Evolutionary conservation across 352 stramenopile species (phyloP), one percentile per base, ranked within the genome.

Genomic region (Blastocystis sp.): DNA sequence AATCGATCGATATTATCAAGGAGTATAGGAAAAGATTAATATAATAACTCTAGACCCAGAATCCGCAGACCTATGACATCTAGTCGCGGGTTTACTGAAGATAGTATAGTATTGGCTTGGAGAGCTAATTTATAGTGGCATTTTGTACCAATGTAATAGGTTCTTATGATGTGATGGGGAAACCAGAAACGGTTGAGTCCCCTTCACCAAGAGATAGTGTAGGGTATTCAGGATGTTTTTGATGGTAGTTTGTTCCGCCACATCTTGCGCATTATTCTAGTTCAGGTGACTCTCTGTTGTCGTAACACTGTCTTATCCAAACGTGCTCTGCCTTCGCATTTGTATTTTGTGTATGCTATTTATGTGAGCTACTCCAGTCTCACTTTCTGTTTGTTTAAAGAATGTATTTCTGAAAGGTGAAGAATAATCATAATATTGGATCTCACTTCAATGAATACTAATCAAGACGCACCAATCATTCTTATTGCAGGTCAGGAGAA

Each of bases 401-500:
- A 33, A 7, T 13, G 6, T 62, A 62, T 6, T n/a, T 33, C 19
- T 13, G 19, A 33, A 17, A 33, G n/a, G n/a, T 62, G 13, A 17
- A 33, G 56, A 62, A 62, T 13, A 62, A 33, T 62, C 56, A 62
- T 62, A 62, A 15, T 15, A 62, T 33, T 15, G 56, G 56, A 62
- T 33, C 13, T 33, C 19, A 62, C 19, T 62, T 33, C 3, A 33
- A 33, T 62, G 56, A 62, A 33, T 33, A 33, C 27, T 13, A 33
- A 5, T 33, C 56, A 58, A 7, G 73, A 84, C 9, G 37, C 78
- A 22, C 78, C 78, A 54, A 79, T 89, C 30, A 89, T 89, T 2
- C 56, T 89, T 37, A 79, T 89, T 56, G 78, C 78, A 35, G 78
- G 78, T 58, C 66, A 76, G 35, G 78, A 89, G 54, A 89, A 89